Percentiles rank a stretch among this genome's conserved stretches.
Evolutionary conservation across 257 asterid genomes (phyloP).

Genomic region (Eustoma russellianum): DNA sequence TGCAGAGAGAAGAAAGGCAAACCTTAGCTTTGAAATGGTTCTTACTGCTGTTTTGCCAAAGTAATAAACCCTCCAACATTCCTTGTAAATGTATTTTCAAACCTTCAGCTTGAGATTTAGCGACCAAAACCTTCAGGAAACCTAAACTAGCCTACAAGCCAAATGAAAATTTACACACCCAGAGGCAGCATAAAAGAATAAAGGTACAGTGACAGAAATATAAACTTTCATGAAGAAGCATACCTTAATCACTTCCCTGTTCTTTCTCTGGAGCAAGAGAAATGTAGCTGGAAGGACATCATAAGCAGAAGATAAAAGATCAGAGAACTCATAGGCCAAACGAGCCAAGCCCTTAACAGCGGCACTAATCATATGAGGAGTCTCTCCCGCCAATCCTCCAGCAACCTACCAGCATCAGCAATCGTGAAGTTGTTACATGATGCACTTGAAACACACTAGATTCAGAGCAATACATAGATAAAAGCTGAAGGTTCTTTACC

Average conservation of each 20-base stretch:
- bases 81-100: slow-evolving; percentile 61
- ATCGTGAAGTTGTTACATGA: neutral
- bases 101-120: slow-evolving; percentile 70
- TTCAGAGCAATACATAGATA: neutral
- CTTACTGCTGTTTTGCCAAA: slow-evolving; percentile 70
- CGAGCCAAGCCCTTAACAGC: slow-evolving; percentile 95
- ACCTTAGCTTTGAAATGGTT: slow-evolving; percentile 94
- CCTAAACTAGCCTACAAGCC: slow-evolving; percentile 80
- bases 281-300: slow-evolving; percentile 70
- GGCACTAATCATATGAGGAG: slow-evolving; percentile 93
- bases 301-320: slow-evolving; percentile 65
- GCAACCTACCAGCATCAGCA: slow-evolving; percentile 49
- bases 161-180: slow-evolving; percentile 12
- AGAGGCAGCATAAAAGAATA: slow-evolving; percentile 2
- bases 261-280: slow-evolving; percentile 76
- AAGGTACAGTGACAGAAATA: neutral
- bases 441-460: neutral
- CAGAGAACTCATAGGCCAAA: slow-evolving; percentile 89
- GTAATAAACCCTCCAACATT: slow-evolving; percentile 73
- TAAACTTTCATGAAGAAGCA: slow-evolving; percentile 1
- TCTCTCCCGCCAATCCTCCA: slow-evolving; percentile 85
- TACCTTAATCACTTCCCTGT: slow-evolving; percentile 83
- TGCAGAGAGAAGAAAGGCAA: slow-evolving; percentile 11
- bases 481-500: slow-evolving; percentile 33
- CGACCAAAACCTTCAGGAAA: slow-evolving; percentile 80